Base-by-base conservation (phyloP, 1,284 basidiomycete species). In the Bondarzewia mesenterica region DNA sequence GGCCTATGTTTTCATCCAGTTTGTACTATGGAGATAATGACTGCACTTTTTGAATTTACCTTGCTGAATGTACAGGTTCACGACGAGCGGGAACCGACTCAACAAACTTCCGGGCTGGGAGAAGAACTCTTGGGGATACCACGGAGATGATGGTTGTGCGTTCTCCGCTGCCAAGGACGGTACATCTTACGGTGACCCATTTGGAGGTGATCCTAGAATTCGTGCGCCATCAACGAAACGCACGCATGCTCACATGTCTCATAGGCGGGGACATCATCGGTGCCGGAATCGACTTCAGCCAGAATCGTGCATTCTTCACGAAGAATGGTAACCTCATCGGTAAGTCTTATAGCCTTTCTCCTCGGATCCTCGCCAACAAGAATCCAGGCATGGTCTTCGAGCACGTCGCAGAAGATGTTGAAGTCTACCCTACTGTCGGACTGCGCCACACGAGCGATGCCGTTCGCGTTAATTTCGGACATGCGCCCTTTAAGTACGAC, bases 61-160 rank as follows among this genome's bases (percentile, higher is more conserved):
- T 29, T 51, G 37, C n/a, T 32, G 42, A 35, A 14, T 26, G 26
- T 42, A 36, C 44, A 74, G 73, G 1, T 77, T 80, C 57, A 73
- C 73, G 22, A 62, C 63, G 14, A 58, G 61, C 5, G 62, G 77
- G 23, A 81, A 85, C 40, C 78, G 79, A 58, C 66, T 89, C 45
- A 76, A 77, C 22, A 80, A 91, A 46, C 74, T 94, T 29, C 91
- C 93, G 14, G 93, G 93, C 3, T 94, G 90, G 89, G 92, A 94
- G 62, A 70, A 73, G 52, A 78, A 82, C 48, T 92, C 89, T n/a
- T 95, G 89, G 85, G 93, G 91, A 36, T 97, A 92, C 66, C 89
- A 94, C 61, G 90, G 87, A n/a, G 92, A 95, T 61, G 92, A 93
- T 60, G 93, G 93, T 5, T 78, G 75, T 54, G 74, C 81, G 2